phyloP scores from a whole-genome alignment of 225 moss, liverwort and hornwort genomes.

The Ulota crispa region DNA sequence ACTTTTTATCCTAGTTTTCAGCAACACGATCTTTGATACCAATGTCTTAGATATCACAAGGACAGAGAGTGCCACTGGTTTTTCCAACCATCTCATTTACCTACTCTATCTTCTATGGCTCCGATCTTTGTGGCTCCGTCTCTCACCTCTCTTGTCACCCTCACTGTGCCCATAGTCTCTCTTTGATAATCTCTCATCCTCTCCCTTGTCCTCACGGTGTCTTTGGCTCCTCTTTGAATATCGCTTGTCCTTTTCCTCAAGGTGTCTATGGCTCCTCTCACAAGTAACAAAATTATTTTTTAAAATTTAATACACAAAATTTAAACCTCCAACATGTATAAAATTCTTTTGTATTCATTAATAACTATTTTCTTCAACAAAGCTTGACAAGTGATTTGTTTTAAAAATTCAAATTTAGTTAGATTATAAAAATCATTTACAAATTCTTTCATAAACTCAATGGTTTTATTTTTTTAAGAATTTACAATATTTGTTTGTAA shows the following conservation, averaged over 20 bases:
- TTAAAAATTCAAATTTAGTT: too few relatives aligned
- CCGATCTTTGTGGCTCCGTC: background rate
- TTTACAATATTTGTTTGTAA: too few relatives aligned
- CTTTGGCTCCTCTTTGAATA: background rate
- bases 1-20: background rate
- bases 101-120: background rate
- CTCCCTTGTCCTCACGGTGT: background rate
- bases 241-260: background rate
- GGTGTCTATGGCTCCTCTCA: background rate
- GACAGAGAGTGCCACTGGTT: background rate
- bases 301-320: too few relatives aligned
- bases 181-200: background rate
- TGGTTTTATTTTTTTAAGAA: too few relatives aligned
- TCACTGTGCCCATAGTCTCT: background rate
- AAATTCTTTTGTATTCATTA: too few relatives aligned
- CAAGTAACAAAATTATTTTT: too few relatives aligned
- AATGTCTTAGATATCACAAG: background rate
- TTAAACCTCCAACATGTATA: too few relatives aligned
- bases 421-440: too few relatives aligned
- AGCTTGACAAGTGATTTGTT: too few relatives aligned
- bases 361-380: too few relatives aligned
- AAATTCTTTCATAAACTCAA: too few relatives aligned
- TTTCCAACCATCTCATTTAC: background rate
- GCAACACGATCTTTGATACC: conserved; percentile 2
- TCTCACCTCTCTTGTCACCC: background rate